Evolutionary conservation across 345 rosid genomes (phyloP).

Genomic region (Streptanthus diversifolius): DNA sequence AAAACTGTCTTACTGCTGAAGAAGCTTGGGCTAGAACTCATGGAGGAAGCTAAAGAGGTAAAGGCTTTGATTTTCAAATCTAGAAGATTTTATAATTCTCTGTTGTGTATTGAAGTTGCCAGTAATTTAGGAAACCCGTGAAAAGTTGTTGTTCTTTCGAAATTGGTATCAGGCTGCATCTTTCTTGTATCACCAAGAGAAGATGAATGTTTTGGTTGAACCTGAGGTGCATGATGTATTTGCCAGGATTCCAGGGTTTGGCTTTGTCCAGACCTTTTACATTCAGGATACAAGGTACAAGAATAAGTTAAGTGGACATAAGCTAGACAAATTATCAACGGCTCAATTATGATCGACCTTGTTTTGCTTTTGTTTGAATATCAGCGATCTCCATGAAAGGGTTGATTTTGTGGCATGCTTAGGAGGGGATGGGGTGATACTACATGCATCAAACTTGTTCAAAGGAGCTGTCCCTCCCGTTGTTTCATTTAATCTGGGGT

Average conservation of each 20-base stretch:
- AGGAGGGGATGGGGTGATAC: conserved; percentile 97
- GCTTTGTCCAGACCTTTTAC: conserved; percentile 94
- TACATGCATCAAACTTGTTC: conserved; percentile 94
- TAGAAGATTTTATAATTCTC: background rate
- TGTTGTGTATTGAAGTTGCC: background rate
- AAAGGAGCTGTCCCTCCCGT: conserved; percentile 94
- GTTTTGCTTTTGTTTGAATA: conserved; percentile 13
- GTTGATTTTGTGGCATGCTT: conserved; percentile 96
- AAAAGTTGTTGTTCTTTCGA: background rate
- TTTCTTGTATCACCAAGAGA: conserved; percentile 86
- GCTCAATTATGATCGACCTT: background rate
- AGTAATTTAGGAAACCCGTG: background rate
- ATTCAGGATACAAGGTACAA: conserved; percentile 91
- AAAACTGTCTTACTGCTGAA: conserved; percentile 83
- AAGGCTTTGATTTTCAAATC: background rate
- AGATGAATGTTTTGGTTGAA: conserved; percentile 94
- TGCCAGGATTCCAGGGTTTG: conserved; percentile 97
- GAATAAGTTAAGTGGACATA: background rate
- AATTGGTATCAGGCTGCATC: conserved; percentile 65
- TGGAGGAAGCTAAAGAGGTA: conserved; percentile 98
- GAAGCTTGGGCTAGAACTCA: conserved; percentile 86
- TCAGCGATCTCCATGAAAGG: conserved; percentile 95
- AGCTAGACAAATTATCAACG: conserved; percentile 19
- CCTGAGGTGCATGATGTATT: conserved; percentile 96
- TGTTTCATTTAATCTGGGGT: conserved; percentile 93